Percentiles rank a stretch among this genome's conserved stretches.
phyloP scores from a whole-genome alignment of 208 protist species.

The Acanthamoeba healyi region DNA sequence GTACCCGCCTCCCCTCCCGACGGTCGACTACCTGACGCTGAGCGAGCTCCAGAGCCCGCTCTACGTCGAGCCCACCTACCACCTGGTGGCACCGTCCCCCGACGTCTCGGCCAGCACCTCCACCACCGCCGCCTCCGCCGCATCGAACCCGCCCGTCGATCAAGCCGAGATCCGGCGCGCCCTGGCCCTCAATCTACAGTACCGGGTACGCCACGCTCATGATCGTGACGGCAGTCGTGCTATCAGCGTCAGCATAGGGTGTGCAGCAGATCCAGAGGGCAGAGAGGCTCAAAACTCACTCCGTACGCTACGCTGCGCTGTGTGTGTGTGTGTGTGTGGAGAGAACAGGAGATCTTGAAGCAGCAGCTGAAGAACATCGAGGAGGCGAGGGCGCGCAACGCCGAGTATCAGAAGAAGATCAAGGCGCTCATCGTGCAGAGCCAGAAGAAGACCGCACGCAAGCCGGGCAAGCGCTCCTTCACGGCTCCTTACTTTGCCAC shows the following conservation, averaged over 20 bases:
- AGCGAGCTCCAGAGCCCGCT: not conserved
- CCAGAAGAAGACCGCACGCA: constrained; percentile 55
- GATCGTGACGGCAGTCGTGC: not conserved
- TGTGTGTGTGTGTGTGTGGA: not conserved
- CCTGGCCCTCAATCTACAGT: constrained; percentile 48
- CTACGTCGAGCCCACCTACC: not conserved
- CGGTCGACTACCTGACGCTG: not conserved
- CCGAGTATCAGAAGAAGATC: constrained; percentile 39
- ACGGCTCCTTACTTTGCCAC: constrained; percentile 51
- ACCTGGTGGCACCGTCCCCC: not conserved
- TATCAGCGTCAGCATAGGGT: too few species aligned
- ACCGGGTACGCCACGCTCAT: not conserved
- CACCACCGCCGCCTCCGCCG: not conserved
- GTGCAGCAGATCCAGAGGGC: too few species aligned
- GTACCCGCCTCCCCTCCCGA: not conserved
- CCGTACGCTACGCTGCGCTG: too few species aligned
- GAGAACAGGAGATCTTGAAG: constrained; percentile 22
- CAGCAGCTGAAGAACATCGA: constrained; percentile 24
- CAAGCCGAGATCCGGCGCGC: not conserved
- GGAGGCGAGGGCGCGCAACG: constrained; percentile 7
- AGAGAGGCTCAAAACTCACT: too few species aligned
- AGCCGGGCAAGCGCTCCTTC: constrained; percentile 56
- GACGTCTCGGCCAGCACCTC: not conserved
- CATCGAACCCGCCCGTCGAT: not conserved
- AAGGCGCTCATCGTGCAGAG: constrained; percentile 11